Conservation (phyloP, 352 stramenopile genomes). For the Globisporangium echinulatum region DNA sequence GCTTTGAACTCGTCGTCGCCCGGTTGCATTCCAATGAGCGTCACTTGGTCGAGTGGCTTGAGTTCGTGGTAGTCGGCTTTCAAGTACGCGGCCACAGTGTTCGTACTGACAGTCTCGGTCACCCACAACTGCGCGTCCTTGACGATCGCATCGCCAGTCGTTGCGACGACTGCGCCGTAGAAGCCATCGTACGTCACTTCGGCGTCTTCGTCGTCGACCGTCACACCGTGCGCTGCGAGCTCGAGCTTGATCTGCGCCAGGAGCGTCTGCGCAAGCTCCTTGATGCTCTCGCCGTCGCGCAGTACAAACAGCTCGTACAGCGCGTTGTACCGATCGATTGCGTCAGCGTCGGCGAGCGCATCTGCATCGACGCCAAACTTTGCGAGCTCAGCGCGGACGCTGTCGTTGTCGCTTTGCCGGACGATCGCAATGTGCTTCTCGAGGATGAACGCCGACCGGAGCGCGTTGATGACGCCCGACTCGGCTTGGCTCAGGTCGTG, state of each 20-base stretch:
- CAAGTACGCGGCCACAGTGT: slow-evolving; percentile 38
- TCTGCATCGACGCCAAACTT: slow-evolving; percentile 50
- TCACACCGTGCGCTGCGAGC: slow-evolving; percentile 44
- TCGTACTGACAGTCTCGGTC: slow-evolving; percentile 28
- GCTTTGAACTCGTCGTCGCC: slow-evolving; percentile 61
- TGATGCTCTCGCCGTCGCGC: slow-evolving; percentile 62
- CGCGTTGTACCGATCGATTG: slow-evolving; percentile 32
- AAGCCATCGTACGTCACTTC: slow-evolving; percentile 66
- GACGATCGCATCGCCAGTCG: slow-evolving; percentile 51
- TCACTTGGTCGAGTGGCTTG: slow-evolving; percentile 45
- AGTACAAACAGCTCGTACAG: slow-evolving; percentile 68
- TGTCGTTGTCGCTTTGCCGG: slow-evolving; percentile 25
- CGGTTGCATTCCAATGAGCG: slow-evolving; percentile 26
- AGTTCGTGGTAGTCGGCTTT: slow-evolving; percentile 65
- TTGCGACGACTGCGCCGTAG: slow-evolving; percentile 41
- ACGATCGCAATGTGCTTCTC: slow-evolving; percentile 68
- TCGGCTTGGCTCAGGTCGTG: slow-evolving; percentile 51
- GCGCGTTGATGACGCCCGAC: slow-evolving; percentile 40
- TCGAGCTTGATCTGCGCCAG: slow-evolving; percentile 66
- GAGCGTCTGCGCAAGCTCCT: slow-evolving; percentile 42
- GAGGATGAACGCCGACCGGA: slow-evolving; percentile 57
- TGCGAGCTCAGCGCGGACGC: slow-evolving; percentile 36
- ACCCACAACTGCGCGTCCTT: slow-evolving; percentile 66
- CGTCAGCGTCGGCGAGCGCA: slow-evolving; percentile 13
- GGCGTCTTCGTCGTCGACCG: slow-evolving; percentile 45